Evolutionary conservation across 1,284 basidiomycete genomes (phyloP), one percentile per base, ranked within the genome.

Genomic region (Irpex rosettiformis): DNA sequence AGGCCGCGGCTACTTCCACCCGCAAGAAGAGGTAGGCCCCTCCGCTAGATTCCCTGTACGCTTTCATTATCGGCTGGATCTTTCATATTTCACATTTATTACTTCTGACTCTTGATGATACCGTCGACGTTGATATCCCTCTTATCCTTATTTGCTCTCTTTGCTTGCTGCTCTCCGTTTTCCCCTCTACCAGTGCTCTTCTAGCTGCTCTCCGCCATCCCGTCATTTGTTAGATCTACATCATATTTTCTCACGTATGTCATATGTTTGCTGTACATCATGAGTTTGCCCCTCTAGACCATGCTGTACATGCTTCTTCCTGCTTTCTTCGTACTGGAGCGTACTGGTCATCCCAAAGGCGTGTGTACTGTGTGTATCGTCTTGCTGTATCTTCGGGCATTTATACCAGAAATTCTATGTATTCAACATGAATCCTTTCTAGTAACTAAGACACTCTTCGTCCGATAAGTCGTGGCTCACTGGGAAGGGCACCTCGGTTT

Each of bases 1-100:
- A 61, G 22, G 48, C 56, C 10, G 21, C 30, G 1, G 52, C 57
- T n/a, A 61, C 25, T 30, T 54, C 56, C n/a, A 54, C 21, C 13
- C 54, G 60, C 53, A 58, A 54, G 43, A 51, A 33, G 45, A 25
- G 28, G 49, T 51, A 52, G 49, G 13, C 48, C 7, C 10, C 6
- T 18, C 48, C 48, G 3, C 27, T 28, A 11, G 10, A 13, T n/a
- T 24, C 27, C 10, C 27, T n/a, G 18, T 51, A 37, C 33, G 16
- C 16, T 37, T 16, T 37, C 33, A 11, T 37, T 16, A 37, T 37
- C 16, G 33, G 33, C 16, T 37, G 16, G 33, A 37, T 37, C 10
- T 8, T 37, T 8, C 33, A n/a, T n/a, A n/a, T n/a, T n/a, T 16
- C 33, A 11, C 33, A 37, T 37, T 37, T 37, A 8, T 37, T 37